Evolutionary conservation across 208 protist genomes (phyloP).

Genomic region (Histomonas meleagridis): DNA sequence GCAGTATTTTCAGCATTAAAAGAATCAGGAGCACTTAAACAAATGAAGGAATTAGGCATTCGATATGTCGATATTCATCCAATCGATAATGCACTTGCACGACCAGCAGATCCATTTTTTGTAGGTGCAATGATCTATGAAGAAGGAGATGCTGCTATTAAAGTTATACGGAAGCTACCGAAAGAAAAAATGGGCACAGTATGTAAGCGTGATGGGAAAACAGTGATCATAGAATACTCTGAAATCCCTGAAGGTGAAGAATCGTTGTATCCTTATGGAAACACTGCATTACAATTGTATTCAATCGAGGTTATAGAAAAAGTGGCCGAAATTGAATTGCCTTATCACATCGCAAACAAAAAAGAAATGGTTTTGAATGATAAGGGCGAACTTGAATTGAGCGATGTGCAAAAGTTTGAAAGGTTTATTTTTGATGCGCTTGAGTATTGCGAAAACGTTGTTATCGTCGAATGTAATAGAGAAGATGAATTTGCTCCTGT

Average conservation of each 20-base stretch:
- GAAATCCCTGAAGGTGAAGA: neutral
- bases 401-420: constrained; percentile 75
- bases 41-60: neutral
- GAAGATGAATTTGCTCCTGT: constrained; percentile 80
- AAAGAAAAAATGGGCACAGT: neutral
- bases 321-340: neutral
- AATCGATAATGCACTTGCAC: neutral
- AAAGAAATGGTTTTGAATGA: neutral
- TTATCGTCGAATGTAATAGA: constrained; percentile 68
- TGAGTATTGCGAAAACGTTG: constrained; percentile 53
- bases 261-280: neutral
- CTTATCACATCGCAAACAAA: neutral
- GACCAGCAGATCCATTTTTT: neutral
- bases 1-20: neutral
- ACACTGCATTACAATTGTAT: neutral
- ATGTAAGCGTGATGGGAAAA: neutral
- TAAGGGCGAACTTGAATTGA: neutral
- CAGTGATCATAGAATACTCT: neutral
- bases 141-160: neutral
- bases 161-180: neutral
- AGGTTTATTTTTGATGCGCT: constrained; percentile 92
- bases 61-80: neutral
- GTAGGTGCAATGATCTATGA: neutral
- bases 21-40: neutral
- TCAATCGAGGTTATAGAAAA: neutral